These are phyloP conservation scores for Gardenia jasminoides DNA, from an alignment of 257 asterid species.

Conservation along the genomic window DNA sequence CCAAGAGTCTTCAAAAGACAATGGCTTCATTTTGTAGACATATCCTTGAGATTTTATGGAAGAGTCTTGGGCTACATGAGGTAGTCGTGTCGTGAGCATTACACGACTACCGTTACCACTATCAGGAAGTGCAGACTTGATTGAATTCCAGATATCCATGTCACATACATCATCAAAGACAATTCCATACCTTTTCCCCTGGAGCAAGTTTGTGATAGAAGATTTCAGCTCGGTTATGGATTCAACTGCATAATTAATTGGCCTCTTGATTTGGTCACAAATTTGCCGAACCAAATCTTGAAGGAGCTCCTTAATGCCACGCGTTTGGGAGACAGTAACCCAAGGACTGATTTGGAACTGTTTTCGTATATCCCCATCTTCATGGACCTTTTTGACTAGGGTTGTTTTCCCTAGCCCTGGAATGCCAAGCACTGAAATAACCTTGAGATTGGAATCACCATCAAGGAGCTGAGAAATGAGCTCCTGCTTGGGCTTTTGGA, in stretches of 20 bases:
- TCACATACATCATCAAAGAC: background rate
- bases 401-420: conserved; percentile 40
- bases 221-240: conserved; percentile 9
- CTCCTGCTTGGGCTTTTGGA: conserved; percentile 15
- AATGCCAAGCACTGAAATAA: conserved; percentile 29
- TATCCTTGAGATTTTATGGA: background rate
- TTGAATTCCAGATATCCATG: background rate
- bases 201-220: background rate
- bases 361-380: conserved; percentile 18
- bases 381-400: conserved; percentile 24
- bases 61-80: background rate
- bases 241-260: background rate
- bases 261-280: background rate
- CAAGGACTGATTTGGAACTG: conserved; percentile 20
- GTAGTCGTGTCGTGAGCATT: background rate
- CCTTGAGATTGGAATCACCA: conserved; percentile 10
- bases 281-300: conserved; percentile 13
- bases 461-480: conserved; percentile 18
- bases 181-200: no score
- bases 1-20: conserved; percentile 7
- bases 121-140: background rate
- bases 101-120: background rate
- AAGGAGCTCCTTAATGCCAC: conserved; percentile 9
- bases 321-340: conserved; percentile 13
- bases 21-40: background rate